Percentiles rank a stretch among this genome's conserved stretches.
Conservation (phyloP, 192 early-diverging fungal genomes). For the Umbelopsis vinacea region DNA sequence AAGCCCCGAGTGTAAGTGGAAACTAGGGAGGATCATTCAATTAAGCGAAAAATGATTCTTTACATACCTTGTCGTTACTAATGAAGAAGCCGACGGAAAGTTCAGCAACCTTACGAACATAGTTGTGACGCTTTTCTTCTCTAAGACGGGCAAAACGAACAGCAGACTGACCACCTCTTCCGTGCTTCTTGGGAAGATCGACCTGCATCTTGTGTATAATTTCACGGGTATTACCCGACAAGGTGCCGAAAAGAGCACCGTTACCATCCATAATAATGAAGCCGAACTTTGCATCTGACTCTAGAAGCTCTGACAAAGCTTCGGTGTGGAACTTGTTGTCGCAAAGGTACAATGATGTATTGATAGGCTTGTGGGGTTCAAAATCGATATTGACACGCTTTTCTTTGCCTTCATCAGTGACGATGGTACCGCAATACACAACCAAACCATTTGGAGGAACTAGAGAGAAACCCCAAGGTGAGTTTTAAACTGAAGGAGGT, state of each 20-base stretch:
- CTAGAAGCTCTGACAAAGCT: conserved; percentile 87
- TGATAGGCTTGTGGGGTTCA: conserved; percentile 99
- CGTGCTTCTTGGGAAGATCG: conserved; percentile 99
- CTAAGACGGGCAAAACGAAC: conserved; percentile 99
- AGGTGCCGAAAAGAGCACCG: conserved; percentile 91
- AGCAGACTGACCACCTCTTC: conserved; percentile 99
- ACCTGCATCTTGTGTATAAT: conserved; percentile 94
- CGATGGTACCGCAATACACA: conserved; percentile 92
- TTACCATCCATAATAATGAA: conserved; percentile 99
- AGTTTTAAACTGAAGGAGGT: neutral
- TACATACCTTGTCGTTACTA: conserved; percentile 84
- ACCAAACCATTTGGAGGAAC: conserved; percentile 96
- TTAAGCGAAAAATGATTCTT: too few relatives aligned
- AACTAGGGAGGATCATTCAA: too few relatives aligned
- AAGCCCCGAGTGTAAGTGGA: neutral
- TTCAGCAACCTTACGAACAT: conserved; percentile 98
- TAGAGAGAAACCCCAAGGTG: neutral
- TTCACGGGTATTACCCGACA: conserved; percentile 94
- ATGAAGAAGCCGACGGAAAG: conserved; percentile 96
- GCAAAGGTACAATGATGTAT: conserved; percentile 96
- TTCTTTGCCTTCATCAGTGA: conserved; percentile 99
- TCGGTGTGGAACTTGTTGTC: conserved; percentile 99
- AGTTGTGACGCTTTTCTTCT: conserved; percentile 99
- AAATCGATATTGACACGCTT: conserved; percentile 99
- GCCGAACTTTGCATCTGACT: conserved; percentile 94